These are phyloP conservation scores for Gracilaria vermiculophylla DNA, from an alignment of 23 red algal genomes.

Conservation along the genomic window DNA sequence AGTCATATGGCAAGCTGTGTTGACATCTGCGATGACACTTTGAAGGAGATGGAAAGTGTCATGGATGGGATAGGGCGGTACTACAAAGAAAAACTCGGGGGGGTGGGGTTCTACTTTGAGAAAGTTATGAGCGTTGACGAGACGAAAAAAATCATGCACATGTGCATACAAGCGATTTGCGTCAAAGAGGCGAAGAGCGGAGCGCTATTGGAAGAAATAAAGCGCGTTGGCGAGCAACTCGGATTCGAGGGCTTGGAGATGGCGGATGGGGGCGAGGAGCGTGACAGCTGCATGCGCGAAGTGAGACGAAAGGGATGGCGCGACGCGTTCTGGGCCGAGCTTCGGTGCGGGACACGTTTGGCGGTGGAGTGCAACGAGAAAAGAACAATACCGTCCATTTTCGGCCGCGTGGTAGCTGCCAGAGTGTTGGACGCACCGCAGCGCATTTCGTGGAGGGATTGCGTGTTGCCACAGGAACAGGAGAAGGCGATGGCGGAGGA, in stretches of 20 bases:
- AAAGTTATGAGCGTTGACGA: not conserved
- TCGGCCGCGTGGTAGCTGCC: slow-evolving; percentile 1
- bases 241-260: not conserved
- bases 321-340: not conserved
- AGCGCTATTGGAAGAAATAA: not conserved
- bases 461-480: not conserved
- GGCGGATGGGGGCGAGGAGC: not conserved
- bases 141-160: slow-evolving; percentile 1
- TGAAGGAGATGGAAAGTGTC: not conserved
- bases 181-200: not conserved
- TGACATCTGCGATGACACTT: not conserved
- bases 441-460: not conserved
- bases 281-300: not conserved
- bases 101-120: not conserved
- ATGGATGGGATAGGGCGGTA: slow-evolving; percentile 12
- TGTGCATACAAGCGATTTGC: not conserved
- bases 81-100: not conserved
- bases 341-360: not conserved
- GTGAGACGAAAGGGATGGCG: not conserved
- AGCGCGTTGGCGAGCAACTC: not conserved
- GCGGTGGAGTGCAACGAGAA: not conserved
- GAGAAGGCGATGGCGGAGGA: not conserved
- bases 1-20: not conserved
- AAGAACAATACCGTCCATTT: not conserved
- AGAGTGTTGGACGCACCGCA: not conserved